A percentile compares a stretch with the other conserved stretches of the same genome.
phyloP scores from a whole-genome alignment of 179 eudicot genomes.

The Beta macrorhiza region DNA sequence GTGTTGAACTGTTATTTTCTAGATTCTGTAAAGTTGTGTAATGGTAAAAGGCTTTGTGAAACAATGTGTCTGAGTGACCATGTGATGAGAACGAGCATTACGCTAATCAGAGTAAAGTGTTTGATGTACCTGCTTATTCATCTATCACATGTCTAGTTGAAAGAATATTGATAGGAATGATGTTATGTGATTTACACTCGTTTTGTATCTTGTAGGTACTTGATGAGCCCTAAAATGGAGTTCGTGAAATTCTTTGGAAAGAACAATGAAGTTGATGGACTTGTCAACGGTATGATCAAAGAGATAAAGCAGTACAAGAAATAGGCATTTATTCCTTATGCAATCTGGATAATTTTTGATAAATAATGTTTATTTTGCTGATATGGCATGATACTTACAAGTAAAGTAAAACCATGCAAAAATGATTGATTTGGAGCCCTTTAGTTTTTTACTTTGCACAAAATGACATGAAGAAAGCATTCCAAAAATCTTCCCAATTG shows the following conservation, averaged over 20 bases:
- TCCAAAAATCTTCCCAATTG: too few relatives aligned
- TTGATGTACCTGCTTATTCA: neutral
- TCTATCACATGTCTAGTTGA: neutral
- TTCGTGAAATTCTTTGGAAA: conserved; percentile 89
- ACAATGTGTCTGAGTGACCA: neutral
- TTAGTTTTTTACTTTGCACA: too few relatives aligned
- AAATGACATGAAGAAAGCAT: too few relatives aligned
- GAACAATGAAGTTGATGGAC: conserved; percentile 69
- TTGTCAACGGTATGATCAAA: conserved; percentile 67
- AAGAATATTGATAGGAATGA: neutral
- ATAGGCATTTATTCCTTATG: conserved; percentile 17
- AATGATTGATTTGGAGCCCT: too few relatives aligned
- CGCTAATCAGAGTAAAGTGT: too few relatives aligned
- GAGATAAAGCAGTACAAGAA: conserved; percentile 76
- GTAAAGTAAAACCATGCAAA: neutral
- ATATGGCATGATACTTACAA: neutral
- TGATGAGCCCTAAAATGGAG: conserved; percentile 93
- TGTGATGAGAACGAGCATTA: neutral
- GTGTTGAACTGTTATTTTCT: neutral
- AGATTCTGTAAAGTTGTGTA: neutral
- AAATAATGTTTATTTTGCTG: conserved; percentile 1
- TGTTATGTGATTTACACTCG: neutral
- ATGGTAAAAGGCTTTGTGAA: neutral
- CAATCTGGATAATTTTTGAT: conserved; percentile 7
- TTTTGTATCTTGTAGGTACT: conserved; percentile 58